Evolutionary conservation across 768 basidiomycete genomes (phyloP), one percentile per base, ranked within the genome.

Genomic region (Auricularia sp.): DNA sequence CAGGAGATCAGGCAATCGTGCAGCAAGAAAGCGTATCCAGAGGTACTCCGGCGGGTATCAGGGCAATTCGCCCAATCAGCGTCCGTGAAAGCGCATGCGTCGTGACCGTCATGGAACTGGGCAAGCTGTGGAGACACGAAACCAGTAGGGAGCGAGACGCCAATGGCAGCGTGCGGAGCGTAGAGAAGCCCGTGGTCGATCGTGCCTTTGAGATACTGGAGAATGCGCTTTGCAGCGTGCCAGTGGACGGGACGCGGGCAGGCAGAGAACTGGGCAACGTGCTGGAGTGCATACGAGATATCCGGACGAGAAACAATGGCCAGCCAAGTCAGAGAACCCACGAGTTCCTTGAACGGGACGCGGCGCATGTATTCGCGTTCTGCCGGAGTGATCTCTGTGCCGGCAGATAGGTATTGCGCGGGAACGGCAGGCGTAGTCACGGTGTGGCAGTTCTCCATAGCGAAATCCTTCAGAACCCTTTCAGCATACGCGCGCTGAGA

Each of bases 331-430:
- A 65, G 59, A 33, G 24, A 35, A 1, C 64, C 64, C 3, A 65
- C 65, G 51, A 69, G 37, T 63, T 63, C 63, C 33, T 42, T 35
- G 33, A 45, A 63, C 1, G 63, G 63, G 10, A 63, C 36, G 33
- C n/a, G n/a, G 2, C 10, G 7, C 63, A 63, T 63, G 14, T 63
- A 14, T 2, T 7, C 29, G 18, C 21, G 45, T 3, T 63, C 63
- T 45, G 10, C 21, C 11, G 39, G 37, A n/a, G 39, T 63, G 18
- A 29, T 1, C 1, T 36, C 37, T 1, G 11, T 2, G 14, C 24
- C 44, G 2, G 45, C 4, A 1, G 63, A 45, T 1, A 63, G 63
- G 37, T n/a, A 45, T 3, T 29, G 24, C 24, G 34, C 54, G 3
- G 54, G 51, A 29, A 44, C 58, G 14, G 63, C 29, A 1, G 67